These are phyloP conservation scores for Fomitiporia mediterranea DNA, from an alignment of 1,284 basidiomycete genomes.

Conservation along the genomic window DNA sequence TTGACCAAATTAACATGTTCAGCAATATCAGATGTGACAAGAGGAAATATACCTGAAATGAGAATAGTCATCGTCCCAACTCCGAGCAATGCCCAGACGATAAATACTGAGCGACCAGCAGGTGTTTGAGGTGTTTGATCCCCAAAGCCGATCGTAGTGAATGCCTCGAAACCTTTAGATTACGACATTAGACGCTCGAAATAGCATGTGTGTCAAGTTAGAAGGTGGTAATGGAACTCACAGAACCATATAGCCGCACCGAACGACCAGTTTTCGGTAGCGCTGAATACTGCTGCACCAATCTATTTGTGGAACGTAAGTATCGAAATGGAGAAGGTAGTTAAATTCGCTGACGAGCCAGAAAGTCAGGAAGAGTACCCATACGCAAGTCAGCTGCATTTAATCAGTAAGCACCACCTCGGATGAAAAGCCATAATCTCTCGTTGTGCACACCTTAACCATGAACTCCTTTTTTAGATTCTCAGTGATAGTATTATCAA, in stretches of 20 bases:
- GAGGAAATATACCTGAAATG: slow-evolving; percentile 64
- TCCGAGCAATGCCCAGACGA: slow-evolving; percentile 77
- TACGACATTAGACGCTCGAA: slow-evolving; percentile 23
- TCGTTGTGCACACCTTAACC: slow-evolving; percentile 45
- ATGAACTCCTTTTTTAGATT: slow-evolving; percentile 36
- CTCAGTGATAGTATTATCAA: not conserved
- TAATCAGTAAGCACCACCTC: not conserved
- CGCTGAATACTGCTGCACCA: slow-evolving; percentile 51
- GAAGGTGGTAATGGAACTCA: slow-evolving; percentile 32
- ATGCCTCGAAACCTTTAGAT: slow-evolving; percentile 49
- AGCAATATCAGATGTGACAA: too few species aligned
- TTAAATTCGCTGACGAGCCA: slow-evolving; percentile 42
- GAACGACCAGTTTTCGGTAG: slow-evolving; percentile 48
- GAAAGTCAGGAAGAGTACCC: slow-evolving; percentile 49
- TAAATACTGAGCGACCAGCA: slow-evolving; percentile 72
- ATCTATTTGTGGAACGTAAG: slow-evolving; percentile 30
- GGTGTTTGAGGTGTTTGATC: slow-evolving; percentile 58
- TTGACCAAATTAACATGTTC: too few species aligned
- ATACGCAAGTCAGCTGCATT: slow-evolving; percentile 37
- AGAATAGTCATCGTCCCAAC: slow-evolving; percentile 73
- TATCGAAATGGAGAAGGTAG: not conserved
- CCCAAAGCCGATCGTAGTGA: slow-evolving; percentile 70
- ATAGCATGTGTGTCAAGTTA: slow-evolving; percentile 21
- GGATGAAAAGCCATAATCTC: not conserved
- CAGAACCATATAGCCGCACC: slow-evolving; percentile 67